Conservation (phyloP, 2,329 filamentous ascomycete genomes). For the Colletotrichum salicis region DNA sequence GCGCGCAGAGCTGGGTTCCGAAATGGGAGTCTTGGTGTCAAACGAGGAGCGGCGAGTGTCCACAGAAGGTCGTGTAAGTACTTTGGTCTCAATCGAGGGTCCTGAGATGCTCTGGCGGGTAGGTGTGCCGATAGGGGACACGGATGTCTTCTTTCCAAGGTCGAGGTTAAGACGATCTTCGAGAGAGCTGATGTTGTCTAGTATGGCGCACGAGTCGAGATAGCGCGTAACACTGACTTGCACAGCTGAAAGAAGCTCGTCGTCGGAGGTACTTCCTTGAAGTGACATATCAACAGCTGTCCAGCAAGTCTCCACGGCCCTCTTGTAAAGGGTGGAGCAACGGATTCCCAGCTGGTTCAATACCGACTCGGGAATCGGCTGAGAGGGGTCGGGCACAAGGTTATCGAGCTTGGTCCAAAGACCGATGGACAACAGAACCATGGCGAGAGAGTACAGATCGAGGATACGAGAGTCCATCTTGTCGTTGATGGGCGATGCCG, state of each 20-base stretch:
- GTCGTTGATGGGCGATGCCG: constrained; percentile 58
- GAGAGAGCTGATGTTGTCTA: constrained; percentile 68
- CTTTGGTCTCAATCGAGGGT: constrained; percentile 24
- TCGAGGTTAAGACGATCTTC: constrained; percentile 65
- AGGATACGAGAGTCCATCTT: constrained; percentile 67
- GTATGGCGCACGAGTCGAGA: constrained; percentile 69
- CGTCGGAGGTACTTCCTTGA: constrained; percentile 55
- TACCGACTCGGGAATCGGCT: constrained; percentile 68
- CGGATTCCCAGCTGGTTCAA: constrained; percentile 72
- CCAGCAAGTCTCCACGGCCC: constrained; percentile 78
- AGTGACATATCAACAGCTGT: constrained; percentile 74
- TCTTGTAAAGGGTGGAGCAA: constrained; percentile 80
- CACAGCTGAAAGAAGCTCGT: constrained; percentile 63
- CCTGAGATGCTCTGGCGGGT: constrained; percentile 22
- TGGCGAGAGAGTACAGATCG: constrained; percentile 79
- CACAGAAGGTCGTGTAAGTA: constrained; percentile 17
- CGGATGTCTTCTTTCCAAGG: constrained; percentile 42
- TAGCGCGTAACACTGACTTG: constrained; percentile 67
- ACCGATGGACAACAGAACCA: constrained; percentile 79
- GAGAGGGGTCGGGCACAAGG: constrained; percentile 56
- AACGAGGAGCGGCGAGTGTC: constrained; percentile 55
- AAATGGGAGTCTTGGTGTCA: constrained; percentile 15
- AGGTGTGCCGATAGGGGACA: constrained; percentile 7
- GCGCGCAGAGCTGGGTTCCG: constrained; percentile 19
- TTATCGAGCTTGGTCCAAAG: constrained; percentile 76